Evolutionary conservation across 2,329 filamentous ascomycete genomes (phyloP), one percentile per base, ranked within the genome.

Genomic region (Scortechinia acanthostroma): DNA sequence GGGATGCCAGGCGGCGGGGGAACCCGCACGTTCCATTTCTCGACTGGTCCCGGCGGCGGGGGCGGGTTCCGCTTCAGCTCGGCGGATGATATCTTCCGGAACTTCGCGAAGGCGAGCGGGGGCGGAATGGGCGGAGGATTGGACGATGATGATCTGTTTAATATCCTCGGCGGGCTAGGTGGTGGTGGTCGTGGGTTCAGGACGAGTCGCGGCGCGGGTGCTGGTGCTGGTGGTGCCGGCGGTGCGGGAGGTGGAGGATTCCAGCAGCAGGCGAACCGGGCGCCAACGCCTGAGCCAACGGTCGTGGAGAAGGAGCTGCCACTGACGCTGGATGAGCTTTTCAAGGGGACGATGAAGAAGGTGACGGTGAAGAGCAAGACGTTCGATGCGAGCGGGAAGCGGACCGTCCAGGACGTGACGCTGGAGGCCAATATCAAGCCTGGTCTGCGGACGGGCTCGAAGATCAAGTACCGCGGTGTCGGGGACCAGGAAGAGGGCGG

Each of bases 401-500:
- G 83, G 52, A 80, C 69, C 43, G 76, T 76, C 1, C 77, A 87
- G 55, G 83, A 88, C 53, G 78, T 84, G 54, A 83, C 86, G 10
- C 60, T 88, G 21, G 82, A 86, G 56, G 83, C 87, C 49, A 80
- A 80, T 35, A 86, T 88, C 58, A 87, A 87, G 62, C 80, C 80
- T 45, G 84, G 84, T 46, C 65, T 87, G 58, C 86, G 87, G 58
- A 77, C 82, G 17, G 84, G 84, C 23, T 84, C 79, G 47, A 88
- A 88, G 69, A 86, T 88, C 60, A 88, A 88, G 60, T 88, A 86
- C 56, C 76, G 77, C 47, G 81, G 83, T 42, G 82, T 88, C 25
- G 84, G 84, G 15, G 84, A 88, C 58, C 83, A 88, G 58, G 82
- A 86, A 48, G 83, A 88, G 57, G 84, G 83, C 21, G 83, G 83